A percentile compares a stretch with the other conserved stretches of the same genome.
Evolutionary conservation across 495 filamentous ascomycete genomes (phyloP).

Genomic region (Apodospora peruviana): DNA sequence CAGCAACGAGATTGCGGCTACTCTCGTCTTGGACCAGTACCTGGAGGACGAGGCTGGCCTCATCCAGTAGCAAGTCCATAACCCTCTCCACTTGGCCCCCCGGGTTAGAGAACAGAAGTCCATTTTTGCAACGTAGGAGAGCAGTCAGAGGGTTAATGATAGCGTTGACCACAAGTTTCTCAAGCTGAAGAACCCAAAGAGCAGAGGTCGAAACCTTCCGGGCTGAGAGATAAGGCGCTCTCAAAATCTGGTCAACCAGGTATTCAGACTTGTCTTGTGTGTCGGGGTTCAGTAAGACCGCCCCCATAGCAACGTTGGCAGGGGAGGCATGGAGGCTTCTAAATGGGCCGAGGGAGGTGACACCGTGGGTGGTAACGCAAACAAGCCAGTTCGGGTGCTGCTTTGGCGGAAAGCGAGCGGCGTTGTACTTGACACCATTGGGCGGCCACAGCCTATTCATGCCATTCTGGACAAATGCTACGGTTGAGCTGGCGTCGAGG

Average conservation of each 20-base stretch:
- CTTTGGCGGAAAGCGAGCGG: slow-evolving; percentile 15
- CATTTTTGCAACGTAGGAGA: slow-evolving; percentile 66
- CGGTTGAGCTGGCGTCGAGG: slow-evolving; percentile 54
- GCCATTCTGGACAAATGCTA: slow-evolving; percentile 79
- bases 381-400: slow-evolving; percentile 59
- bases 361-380: slow-evolving; percentile 70
- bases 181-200: slow-evolving; percentile 45
- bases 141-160: slow-evolving; percentile 76
- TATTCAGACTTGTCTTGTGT: slow-evolving; percentile 2
- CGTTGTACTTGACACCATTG: slow-evolving; percentile 33
- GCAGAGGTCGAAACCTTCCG: slow-evolving; percentile 25
- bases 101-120: slow-evolving; percentile 59
- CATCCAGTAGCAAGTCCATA: slow-evolving; percentile 52
- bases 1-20: background rate
- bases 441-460: slow-evolving; percentile 68
- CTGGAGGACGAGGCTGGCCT: slow-evolving; percentile 56
- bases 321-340: slow-evolving; percentile 60
- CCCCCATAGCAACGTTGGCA: slow-evolving; percentile 37
- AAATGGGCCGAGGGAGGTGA: slow-evolving; percentile 54
- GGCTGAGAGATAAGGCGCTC: slow-evolving; percentile 33
- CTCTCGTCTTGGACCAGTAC: slow-evolving; percentile 21
- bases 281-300: slow-evolving; percentile 13
- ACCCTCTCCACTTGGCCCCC: slow-evolving; percentile 51
- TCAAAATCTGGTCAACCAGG: slow-evolving; percentile 17
- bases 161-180: slow-evolving; percentile 66